Evolutionary conservation across 2,329 filamentous ascomycete genomes (phyloP).

Genomic region (Penicillium carneum): DNA sequence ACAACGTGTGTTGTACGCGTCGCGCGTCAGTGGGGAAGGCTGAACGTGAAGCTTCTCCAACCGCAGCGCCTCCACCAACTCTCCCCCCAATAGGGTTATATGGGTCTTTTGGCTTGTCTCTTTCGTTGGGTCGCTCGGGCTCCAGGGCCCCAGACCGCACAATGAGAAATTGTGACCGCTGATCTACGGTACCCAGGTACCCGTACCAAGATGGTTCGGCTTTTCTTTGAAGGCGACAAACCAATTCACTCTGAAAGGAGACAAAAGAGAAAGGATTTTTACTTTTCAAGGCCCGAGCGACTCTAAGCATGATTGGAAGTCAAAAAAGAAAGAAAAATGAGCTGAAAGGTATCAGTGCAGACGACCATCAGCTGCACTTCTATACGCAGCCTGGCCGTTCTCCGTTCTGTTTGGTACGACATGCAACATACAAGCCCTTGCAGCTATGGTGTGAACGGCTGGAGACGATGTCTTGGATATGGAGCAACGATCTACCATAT

Average conservation of each 20-base stretch:
- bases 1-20: slow-evolving; percentile 16
- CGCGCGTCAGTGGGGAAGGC: slow-evolving; percentile 13
- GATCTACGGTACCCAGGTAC: slow-evolving; percentile 17
- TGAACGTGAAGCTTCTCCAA: slow-evolving; percentile 17
- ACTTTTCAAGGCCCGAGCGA: neutral
- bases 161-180: slow-evolving; percentile 21
- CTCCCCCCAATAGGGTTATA: slow-evolving; percentile 13
- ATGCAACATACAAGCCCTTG: slow-evolving; percentile 19
- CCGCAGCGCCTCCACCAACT: slow-evolving; percentile 2
- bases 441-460: slow-evolving; percentile 16
- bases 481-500: slow-evolving; percentile 18
- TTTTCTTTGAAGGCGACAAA: slow-evolving; percentile 14
- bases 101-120: slow-evolving; percentile 3
- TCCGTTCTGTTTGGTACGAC: neutral
- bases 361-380: slow-evolving; percentile 7
- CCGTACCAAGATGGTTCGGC: neutral
- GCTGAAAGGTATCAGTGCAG: slow-evolving; percentile 10
- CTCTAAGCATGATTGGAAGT: slow-evolving; percentile 2
- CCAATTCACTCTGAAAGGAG: slow-evolving; percentile 4
- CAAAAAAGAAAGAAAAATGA: neutral
- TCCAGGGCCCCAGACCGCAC: slow-evolving; percentile 23
- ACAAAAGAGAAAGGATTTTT: neutral
- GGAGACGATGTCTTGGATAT: slow-evolving; percentile 15
- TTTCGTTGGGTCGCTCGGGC: slow-evolving; percentile 7
- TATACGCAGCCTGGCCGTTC: slow-evolving; percentile 9